Conservation (phyloP, 129 eudicot genomes). For the Ambrosia artemisiifolia region DNA sequence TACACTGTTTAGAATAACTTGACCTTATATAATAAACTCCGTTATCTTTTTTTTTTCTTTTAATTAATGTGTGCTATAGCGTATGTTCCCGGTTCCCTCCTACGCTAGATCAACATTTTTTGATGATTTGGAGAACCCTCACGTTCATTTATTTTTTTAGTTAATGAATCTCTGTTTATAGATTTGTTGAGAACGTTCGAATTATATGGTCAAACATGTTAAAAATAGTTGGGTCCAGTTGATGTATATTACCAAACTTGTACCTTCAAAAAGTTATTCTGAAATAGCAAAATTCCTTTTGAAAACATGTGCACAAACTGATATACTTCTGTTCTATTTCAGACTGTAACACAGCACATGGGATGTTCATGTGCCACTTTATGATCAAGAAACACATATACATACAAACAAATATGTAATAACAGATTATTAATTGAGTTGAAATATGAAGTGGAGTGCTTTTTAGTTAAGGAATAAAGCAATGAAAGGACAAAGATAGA, state of each 20-base stretch:
- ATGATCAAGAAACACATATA: neutral
- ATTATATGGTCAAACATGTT: neutral
- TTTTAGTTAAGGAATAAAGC: slow-evolving; percentile 35
- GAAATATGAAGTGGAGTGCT: slow-evolving; percentile 18
- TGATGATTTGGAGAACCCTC: neutral
- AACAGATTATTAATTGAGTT: slow-evolving; percentile 6
- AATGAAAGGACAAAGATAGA: slow-evolving; percentile 33
- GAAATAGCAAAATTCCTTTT: neutral
- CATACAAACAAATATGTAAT: neutral
- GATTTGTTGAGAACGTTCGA: neutral
- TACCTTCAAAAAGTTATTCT: neutral
- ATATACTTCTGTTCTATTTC: neutral
- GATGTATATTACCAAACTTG: neutral
- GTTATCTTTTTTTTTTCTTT: too few relatives aligned
- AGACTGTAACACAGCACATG: slow-evolving; percentile 6
- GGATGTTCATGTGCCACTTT: slow-evolving; percentile 7
- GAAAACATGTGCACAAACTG: neutral
- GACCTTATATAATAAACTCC: too few relatives aligned
- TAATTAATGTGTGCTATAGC: too few relatives aligned
- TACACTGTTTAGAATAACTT: too few relatives aligned
- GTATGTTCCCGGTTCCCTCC: too few relatives aligned
- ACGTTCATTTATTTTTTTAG: neutral
- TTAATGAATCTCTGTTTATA: neutral
- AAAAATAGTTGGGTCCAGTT: neutral
- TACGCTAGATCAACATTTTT: too few relatives aligned